A percentile compares a stretch with the other conserved stretches of the same genome.
phyloP scores from a whole-genome alignment of 2,329 filamentous ascomycete species.

The Exophiala xenobiotica region DNA sequence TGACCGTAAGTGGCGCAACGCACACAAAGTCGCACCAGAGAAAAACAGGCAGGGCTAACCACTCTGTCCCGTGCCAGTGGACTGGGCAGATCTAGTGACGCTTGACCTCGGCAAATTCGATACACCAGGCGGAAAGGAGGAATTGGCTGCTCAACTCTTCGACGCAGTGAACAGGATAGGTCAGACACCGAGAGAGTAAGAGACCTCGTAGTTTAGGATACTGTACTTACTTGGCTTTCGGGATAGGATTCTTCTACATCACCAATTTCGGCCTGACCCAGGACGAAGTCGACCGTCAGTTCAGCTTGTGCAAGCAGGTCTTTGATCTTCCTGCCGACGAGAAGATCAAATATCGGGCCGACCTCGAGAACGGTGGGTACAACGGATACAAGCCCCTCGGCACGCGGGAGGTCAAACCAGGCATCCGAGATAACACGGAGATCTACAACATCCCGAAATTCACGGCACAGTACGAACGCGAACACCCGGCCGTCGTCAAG shows the following conservation, averaged over 20 bases:
- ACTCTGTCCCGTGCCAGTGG: constrained; percentile 8
- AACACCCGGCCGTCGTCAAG: constrained; percentile 50
- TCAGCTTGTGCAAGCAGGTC: constrained; percentile 57
- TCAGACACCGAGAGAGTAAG: constrained; percentile 7
- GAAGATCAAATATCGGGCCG: constrained; percentile 57
- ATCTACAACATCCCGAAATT: constrained; percentile 65
- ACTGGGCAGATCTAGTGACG: constrained; percentile 29
- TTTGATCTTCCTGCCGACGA: constrained; percentile 58
- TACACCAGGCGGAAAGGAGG: constrained; percentile 53
- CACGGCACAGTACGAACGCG: constrained; percentile 43
- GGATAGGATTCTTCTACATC: constrained; percentile 60
- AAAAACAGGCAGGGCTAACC: too few relatives aligned
- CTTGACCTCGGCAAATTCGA: constrained; percentile 53
- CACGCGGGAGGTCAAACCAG: constrained; percentile 34
- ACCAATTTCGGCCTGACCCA: constrained; percentile 59
- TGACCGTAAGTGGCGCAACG: constrained; percentile 11
- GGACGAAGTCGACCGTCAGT: constrained; percentile 59
- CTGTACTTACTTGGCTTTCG: background rate
- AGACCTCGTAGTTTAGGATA: background rate
- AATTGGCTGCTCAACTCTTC: constrained; percentile 53
- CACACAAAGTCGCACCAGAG: too few relatives aligned
- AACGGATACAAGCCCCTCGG: constrained; percentile 55
- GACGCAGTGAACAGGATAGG: constrained; percentile 51
- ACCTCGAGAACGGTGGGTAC: constrained; percentile 54
- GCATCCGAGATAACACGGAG: constrained; percentile 53